Conservation (phyloP, 441 rosid genomes). For the Mallotus japonicus region DNA sequence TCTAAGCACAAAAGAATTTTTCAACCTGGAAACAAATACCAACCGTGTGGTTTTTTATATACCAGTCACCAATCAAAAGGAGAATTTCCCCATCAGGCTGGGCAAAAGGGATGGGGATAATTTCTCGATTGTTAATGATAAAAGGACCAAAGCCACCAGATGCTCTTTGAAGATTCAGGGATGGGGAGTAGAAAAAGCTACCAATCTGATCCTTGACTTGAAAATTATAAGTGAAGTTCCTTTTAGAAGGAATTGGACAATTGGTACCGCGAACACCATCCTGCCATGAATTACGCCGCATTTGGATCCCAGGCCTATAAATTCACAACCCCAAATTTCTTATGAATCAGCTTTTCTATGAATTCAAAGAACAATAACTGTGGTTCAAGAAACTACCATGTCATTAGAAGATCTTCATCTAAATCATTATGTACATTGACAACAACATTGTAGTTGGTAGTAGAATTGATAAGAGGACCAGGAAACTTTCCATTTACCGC, state of each 20-base stretch:
- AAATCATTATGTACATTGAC: slow-evolving; percentile 61
- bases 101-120: slow-evolving; percentile 71
- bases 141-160: slow-evolving; percentile 92
- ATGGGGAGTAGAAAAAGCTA: slow-evolving; percentile 79
- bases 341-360: slow-evolving; percentile 1
- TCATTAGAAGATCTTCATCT: slow-evolving; percentile 73
- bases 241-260: slow-evolving; percentile 69
- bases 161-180: slow-evolving; percentile 79
- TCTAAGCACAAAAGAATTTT: slow-evolving; percentile 1
- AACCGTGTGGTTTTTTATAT: slow-evolving; percentile 69
- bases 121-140: slow-evolving; percentile 55
- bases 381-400: slow-evolving; percentile 51
- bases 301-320: slow-evolving; percentile 78
- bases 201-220: slow-evolving; percentile 97
- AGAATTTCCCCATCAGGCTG: slow-evolving; percentile 73
- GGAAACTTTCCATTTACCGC: slow-evolving; percentile 79
- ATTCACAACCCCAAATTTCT: slow-evolving; percentile 10
- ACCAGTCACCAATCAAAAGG: slow-evolving; percentile 87
- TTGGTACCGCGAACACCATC: slow-evolving; percentile 87
- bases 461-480: slow-evolving; percentile 65
- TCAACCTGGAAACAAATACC: slow-evolving; percentile 28
- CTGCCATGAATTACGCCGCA: slow-evolving; percentile 87
- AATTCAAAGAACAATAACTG: not conserved
- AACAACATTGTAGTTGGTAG: slow-evolving; percentile 72
- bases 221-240: slow-evolving; percentile 71